Evolutionary conservation across 305 asterid species (phyloP).

Genomic region (Solanum hybrid): DNA sequence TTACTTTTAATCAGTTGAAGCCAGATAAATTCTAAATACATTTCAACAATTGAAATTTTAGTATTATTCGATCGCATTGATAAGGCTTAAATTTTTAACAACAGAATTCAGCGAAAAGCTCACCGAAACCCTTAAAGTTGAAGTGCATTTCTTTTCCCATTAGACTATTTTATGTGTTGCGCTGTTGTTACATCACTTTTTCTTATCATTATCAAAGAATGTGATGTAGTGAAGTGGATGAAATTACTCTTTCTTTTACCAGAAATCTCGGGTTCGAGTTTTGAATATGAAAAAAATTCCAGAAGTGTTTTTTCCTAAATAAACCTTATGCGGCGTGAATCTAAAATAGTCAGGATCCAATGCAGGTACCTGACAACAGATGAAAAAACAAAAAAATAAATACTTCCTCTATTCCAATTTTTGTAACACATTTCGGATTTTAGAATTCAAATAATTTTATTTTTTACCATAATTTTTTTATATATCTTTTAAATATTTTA

Average conservation of each 20-base stretch:
- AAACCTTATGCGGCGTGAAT: neutral
- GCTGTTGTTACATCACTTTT: neutral
- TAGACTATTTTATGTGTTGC: neutral
- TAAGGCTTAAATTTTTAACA: neutral
- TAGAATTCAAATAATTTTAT: too few species aligned
- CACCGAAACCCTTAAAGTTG: neutral
- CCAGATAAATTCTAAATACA: neutral
- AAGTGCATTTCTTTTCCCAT: neutral
- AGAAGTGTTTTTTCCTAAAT: too few species aligned
- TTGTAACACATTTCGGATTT: too few species aligned
- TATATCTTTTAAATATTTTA: too few species aligned
- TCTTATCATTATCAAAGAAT: too few species aligned
- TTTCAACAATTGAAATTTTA: neutral
- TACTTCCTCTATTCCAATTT: too few species aligned
- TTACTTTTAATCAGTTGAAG: neutral
- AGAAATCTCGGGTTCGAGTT: rapidly evolving
- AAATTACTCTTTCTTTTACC: too few species aligned
- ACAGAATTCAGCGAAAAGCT: neutral
- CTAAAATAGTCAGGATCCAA: too few species aligned
- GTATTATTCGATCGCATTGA: neutral
- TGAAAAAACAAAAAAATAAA: neutral
- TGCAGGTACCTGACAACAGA: neutral
- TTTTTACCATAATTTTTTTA: too few species aligned
- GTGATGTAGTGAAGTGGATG: too few species aligned
- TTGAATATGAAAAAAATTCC: too few species aligned